Conservation (phyloP, 768 basidiomycete genomes). For the Phaeolepiota aurea region DNA sequence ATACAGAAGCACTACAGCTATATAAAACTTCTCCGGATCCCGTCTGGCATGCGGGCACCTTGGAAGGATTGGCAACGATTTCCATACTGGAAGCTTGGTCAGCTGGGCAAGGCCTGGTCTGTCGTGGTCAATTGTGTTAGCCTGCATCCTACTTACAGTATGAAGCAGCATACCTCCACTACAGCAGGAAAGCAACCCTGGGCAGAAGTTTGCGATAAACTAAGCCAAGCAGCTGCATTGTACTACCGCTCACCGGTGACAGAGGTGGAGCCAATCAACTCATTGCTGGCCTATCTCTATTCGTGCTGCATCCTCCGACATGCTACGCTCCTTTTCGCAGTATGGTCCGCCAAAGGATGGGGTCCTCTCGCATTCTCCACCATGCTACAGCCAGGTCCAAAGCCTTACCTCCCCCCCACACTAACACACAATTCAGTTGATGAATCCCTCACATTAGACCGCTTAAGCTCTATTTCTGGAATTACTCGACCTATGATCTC, state of each 20-base stretch:
- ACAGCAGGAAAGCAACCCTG: constrained; percentile 59
- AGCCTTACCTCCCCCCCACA: constrained; percentile 52
- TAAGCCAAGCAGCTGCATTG: constrained; percentile 53
- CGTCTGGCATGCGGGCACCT: constrained; percentile 82
- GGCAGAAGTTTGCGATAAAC: constrained; percentile 66
- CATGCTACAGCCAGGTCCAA: constrained; percentile 61
- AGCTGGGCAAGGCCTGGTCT: constrained; percentile 59
- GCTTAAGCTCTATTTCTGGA: constrained; percentile 59
- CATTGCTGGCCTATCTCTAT: constrained; percentile 63
- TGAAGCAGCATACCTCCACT: constrained; percentile 43
- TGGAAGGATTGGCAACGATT: constrained; percentile 80
- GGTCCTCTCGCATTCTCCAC: constrained; percentile 68
- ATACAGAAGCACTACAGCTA: constrained; percentile 75
- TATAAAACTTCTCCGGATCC: constrained; percentile 69
- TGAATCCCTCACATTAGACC: constrained; percentile 48
- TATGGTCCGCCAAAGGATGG: constrained; percentile 88
- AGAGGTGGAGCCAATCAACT: constrained; percentile 50
- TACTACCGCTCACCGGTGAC: constrained; percentile 53
- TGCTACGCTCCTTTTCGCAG: constrained; percentile 61
- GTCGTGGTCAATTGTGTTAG: constrained; percentile 19
- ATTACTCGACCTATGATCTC: constrained; percentile 67
- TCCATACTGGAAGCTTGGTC: constrained; percentile 82
- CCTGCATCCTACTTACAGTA: not conserved
- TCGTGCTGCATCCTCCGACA: constrained; percentile 64
- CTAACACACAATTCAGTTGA: constrained; percentile 35